Conservation (phyloP, 306 rosid genomes). For the Coriaria nepalensis region DNA sequence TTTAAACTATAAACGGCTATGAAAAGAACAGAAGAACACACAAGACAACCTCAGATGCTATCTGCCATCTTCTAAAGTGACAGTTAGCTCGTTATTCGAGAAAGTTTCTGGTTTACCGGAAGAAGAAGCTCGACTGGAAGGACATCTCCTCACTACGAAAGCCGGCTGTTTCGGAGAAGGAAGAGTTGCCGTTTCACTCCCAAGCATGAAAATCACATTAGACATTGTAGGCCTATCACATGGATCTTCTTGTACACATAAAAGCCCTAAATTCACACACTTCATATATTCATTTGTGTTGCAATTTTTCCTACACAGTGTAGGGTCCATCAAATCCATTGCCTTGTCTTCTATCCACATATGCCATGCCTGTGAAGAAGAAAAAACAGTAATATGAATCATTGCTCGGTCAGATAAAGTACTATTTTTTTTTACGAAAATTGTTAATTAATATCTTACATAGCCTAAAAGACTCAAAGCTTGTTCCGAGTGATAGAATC, state of each 20-base stretch:
- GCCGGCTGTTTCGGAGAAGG: conserved; percentile 64
- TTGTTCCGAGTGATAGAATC: conserved; percentile 45
- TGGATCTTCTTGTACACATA: conserved; percentile 70
- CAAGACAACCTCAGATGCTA: conserved; percentile 16
- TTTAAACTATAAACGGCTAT: not conserved
- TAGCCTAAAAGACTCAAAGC: conserved; percentile 59
- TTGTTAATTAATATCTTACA: conserved; percentile 16
- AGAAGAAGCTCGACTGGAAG: conserved; percentile 58
- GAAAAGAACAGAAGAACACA: not conserved
- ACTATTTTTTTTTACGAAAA: too few species aligned
- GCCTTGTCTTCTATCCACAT: conserved; percentile 49
- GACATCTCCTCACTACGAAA: conserved; percentile 45
- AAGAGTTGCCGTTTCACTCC: conserved; percentile 41
- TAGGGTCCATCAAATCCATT: conserved; percentile 39
- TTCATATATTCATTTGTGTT: conserved; percentile 41
- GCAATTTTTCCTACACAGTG: conserved; percentile 26
- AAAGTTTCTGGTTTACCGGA: conserved; percentile 49
- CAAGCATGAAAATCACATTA: conserved; percentile 51
- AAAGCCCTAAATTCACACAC: conserved; percentile 43
- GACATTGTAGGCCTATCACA: conserved; percentile 58
- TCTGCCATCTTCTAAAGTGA: conserved; percentile 55
- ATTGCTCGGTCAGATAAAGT: too few species aligned
- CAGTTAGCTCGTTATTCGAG: conserved; percentile 58
- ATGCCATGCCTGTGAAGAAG: conserved; percentile 48
- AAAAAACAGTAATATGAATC: not conserved